Evolutionary conservation across 495 filamentous ascomycete genomes (phyloP).

Genomic region (Aspergillus conjunctus): DNA sequence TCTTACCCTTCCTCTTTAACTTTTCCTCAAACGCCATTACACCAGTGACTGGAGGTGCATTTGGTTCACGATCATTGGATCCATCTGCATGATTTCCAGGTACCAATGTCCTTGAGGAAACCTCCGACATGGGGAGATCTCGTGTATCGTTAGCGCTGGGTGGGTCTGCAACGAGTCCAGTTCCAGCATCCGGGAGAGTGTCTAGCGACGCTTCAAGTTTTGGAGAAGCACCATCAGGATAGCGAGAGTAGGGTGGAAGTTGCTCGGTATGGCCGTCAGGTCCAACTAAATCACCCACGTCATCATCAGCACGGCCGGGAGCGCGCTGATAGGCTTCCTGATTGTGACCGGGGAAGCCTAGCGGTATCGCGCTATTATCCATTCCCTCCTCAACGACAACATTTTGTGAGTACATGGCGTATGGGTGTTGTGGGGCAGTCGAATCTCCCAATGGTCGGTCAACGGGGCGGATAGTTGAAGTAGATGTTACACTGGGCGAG

Average conservation of each 20-base stretch:
- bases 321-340: conserved; percentile 65
- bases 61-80: conserved; percentile 7
- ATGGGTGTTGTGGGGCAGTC: conserved; percentile 80
- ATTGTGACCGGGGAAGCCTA: conserved; percentile 72
- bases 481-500: conserved; percentile 65
- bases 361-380: conserved; percentile 55
- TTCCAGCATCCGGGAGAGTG: conserved; percentile 28
- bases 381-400: conserved; percentile 57
- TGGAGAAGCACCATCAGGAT: conserved; percentile 60
- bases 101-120: conserved; percentile 44
- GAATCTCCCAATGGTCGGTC: conserved; percentile 65
- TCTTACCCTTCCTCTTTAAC: conserved; percentile 58
- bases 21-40: conserved; percentile 56
- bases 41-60: conserved; percentile 29
- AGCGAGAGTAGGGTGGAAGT: conserved; percentile 84
- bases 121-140: conserved; percentile 45
- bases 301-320: conserved; percentile 78
- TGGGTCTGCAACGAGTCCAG: conserved; percentile 23
- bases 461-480: conserved; percentile 56
- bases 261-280: conserved; percentile 89
- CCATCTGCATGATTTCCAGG: conserved; percentile 18
- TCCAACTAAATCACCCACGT: conserved; percentile 81
- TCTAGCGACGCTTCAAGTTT: conserved; percentile 35
- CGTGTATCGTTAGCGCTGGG: conserved; percentile 24
- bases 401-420: conserved; percentile 81